Evolutionary conservation across 306 rosid species (phyloP).

Genomic region (Cajanus cajan): DNA sequence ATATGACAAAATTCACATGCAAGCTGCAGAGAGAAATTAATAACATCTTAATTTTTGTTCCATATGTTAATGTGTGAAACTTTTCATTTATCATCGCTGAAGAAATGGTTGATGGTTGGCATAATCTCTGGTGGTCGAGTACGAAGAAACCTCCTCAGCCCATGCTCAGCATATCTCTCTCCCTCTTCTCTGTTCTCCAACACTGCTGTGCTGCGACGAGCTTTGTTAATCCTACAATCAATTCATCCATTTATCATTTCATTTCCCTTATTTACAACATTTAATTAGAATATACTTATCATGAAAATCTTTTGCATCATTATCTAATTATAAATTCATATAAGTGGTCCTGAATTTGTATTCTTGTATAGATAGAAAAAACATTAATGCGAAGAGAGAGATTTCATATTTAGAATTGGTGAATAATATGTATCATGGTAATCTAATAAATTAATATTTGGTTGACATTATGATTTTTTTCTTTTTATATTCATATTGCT

Average conservation of each 20-base stretch:
- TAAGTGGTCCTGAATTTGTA: too few species aligned
- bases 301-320: too few species aligned
- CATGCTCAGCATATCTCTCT: constrained; percentile 68
- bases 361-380: too few species aligned
- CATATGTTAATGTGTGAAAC: too few species aligned
- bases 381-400: too few species aligned
- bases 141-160: constrained; percentile 74
- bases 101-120: constrained; percentile 77
- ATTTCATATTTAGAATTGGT: too few species aligned
- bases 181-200: constrained; percentile 80
- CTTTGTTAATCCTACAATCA: constrained; percentile 54
- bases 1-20: background rate
- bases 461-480: too few species aligned
- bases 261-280: background rate
- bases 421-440: too few species aligned
- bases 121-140: constrained; percentile 77
- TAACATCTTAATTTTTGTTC: background rate
- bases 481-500: too few species aligned
- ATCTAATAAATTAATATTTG: too few species aligned
- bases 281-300: too few species aligned
- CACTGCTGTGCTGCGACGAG: constrained; percentile 55
- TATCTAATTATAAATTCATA: too few species aligned
- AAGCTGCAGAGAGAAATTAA: background rate
- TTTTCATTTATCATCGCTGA: constrained; percentile 58
- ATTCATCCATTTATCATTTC: background rate